phyloP scores from a whole-genome alignment of 1,284 basidiomycete species.

The Ceratobasidium sp. region DNA sequence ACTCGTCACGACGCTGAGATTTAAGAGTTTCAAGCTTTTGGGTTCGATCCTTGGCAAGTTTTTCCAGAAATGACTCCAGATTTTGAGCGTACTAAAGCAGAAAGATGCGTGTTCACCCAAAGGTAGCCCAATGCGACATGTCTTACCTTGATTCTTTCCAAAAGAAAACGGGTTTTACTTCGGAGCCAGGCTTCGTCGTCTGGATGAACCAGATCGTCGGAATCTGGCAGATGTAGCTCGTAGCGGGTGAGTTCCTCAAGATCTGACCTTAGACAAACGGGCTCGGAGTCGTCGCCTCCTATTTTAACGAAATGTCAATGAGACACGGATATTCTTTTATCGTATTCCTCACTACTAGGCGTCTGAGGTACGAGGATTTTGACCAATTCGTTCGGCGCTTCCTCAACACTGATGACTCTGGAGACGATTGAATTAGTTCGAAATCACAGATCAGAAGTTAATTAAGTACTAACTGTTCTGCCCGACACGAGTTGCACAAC shows the following conservation, averaged over 20 bases:
- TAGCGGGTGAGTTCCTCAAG: neutral
- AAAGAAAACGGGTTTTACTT: too few species aligned
- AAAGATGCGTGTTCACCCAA: too few species aligned
- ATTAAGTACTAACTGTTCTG: neutral
- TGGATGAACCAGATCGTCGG: too few species aligned
- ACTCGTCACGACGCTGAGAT: neutral
- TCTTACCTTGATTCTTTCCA: too few species aligned
- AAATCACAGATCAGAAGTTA: neutral
- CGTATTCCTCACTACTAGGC: neutral
- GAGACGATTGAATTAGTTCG: neutral
- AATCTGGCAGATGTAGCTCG: too few species aligned
- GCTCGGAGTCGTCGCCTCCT: neutral
- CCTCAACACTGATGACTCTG: neutral
- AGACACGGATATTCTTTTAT: neutral
- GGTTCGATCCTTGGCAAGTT: neutral
- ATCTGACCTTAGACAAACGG: neutral
- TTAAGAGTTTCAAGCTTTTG: neutral
- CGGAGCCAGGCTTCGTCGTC: too few species aligned
- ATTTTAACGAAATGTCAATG: neutral
- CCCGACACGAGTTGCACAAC: slow-evolving; percentile 21
- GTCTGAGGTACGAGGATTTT: neutral
- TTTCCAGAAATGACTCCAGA: neutral
- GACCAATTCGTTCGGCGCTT: neutral
- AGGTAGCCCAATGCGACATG: too few species aligned
- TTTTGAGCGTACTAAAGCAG: neutral